Conservation (phyloP, 805 yeast genomes). For the Saccharomycopsis vini region DNA sequence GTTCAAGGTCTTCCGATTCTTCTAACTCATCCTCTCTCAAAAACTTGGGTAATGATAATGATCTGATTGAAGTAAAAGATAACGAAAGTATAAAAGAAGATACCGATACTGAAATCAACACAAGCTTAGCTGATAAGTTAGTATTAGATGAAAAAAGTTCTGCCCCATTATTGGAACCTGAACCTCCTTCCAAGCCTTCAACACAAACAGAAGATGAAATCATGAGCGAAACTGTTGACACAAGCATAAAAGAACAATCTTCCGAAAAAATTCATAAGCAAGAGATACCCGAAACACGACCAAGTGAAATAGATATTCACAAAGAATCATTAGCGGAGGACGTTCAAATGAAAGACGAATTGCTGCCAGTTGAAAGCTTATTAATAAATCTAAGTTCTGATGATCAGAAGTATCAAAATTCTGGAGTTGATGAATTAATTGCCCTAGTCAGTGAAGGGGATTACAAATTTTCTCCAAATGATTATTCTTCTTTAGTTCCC, state of each 20-base stretch:
- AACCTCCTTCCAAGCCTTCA: too few relatives aligned
- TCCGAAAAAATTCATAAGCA: neutral
- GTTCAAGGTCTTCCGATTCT: neutral
- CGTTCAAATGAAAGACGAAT: neutral
- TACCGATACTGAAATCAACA: conserved; percentile 18
- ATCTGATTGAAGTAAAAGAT: neutral
- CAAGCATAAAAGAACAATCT: neutral
- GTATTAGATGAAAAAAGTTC: conserved; percentile 7
- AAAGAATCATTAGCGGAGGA: too few relatives aligned
- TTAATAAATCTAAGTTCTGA: neutral
- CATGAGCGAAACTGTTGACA: neutral
- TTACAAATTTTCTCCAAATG: conserved; percentile 6
- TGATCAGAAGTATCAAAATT: neutral
- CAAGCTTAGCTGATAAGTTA: conserved; percentile 12
- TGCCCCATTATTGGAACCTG: too few relatives aligned
- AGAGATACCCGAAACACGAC: too few relatives aligned
- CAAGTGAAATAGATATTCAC: too few relatives aligned
- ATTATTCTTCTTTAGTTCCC: conserved; percentile 3
- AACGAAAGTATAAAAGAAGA: conserved; percentile 10
- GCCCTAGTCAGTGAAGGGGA: neutral
- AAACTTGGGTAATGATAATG: neutral
- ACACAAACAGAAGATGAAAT: neutral
- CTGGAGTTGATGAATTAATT: conserved; percentile 1
- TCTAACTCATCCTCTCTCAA: neutral
- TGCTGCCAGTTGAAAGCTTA: neutral